Percentiles rank a stretch among this genome's conserved stretches.
Evolutionary conservation across 2,329 filamentous ascomycete species (phyloP).

Genomic region (Dactylonectria macrodidyma): DNA sequence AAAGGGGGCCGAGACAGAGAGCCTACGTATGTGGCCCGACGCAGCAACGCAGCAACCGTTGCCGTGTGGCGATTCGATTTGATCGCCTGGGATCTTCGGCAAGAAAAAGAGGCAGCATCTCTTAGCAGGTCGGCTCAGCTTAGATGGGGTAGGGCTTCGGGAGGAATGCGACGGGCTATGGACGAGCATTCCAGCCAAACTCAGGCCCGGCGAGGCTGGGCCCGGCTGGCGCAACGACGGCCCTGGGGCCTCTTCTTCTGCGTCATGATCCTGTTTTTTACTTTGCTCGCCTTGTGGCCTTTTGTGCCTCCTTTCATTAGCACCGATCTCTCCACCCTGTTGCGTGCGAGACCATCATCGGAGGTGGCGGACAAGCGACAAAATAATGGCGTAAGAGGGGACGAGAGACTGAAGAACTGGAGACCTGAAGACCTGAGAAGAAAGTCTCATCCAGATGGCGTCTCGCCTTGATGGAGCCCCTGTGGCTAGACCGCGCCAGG

Average conservation of each 20-base stretch:
- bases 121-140: conserved; percentile 29
- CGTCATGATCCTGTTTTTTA: conserved; percentile 6
- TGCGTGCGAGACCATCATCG: not conserved
- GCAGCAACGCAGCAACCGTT: conserved; percentile 48
- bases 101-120: conserved; percentile 3
- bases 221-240: conserved; percentile 5
- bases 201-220: conserved; percentile 14
- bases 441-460: conserved; percentile 8
- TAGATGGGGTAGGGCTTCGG: conserved; percentile 24
- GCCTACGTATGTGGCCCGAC: conserved; percentile 42
- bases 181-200: conserved; percentile 48
- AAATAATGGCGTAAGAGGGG: not conserved
- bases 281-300: conserved; percentile 4
- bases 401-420: no score
- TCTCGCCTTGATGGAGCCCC: conserved; percentile 6
- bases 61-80: conserved; percentile 22
- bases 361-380: not conserved
- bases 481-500: conserved; percentile 18
- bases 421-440: no score
- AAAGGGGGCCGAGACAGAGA: conserved; percentile 26
- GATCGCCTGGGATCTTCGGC: not conserved
- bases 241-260: no score
- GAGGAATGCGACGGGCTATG: conserved; percentile 50
- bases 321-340: not conserved
- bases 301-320: not conserved